Percentiles rank a stretch among this genome's conserved stretches.
Evolutionary conservation across 257 asterid species (phyloP).

Genomic region (Ilex asprella): DNA sequence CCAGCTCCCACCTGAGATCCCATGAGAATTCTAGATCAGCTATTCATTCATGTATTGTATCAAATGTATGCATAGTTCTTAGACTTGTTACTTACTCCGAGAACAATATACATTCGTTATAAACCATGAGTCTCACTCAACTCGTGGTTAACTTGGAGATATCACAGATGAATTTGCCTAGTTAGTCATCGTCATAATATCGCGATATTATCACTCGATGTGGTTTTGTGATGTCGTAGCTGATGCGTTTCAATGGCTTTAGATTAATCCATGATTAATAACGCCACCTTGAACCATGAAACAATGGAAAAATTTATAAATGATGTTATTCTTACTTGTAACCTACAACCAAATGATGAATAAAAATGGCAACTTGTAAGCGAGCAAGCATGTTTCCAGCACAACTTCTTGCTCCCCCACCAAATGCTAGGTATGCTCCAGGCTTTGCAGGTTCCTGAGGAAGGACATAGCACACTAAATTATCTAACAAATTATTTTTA

Average conservation of each 20-base stretch:
- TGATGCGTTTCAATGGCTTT: no score
- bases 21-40: background rate
- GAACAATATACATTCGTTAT: background rate
- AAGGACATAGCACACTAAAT: background rate
- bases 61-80: background rate
- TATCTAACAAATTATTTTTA: background rate
- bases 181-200: background rate
- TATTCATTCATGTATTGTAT: background rate
- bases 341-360: conserved; percentile 47
- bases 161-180: background rate
- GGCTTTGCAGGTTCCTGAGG: conserved; percentile 33
- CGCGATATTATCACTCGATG: background rate
- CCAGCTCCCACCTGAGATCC: conserved; percentile 36
- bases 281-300: no score
- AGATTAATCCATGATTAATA: no score
- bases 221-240: no score
- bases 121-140: no score
- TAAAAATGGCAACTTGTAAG: conserved; percentile 33
- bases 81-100: background rate
- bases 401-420: conserved; percentile 56
- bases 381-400: conserved; percentile 65
- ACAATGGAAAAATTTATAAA: background rate
- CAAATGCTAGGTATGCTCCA: conserved; percentile 49
- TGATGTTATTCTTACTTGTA: conserved; percentile 27
- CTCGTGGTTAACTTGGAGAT: background rate